These are phyloP conservation scores for Peronosclerospora sorghi DNA, from an alignment of 352 stramenopile genomes.

Conservation along the genomic window DNA sequence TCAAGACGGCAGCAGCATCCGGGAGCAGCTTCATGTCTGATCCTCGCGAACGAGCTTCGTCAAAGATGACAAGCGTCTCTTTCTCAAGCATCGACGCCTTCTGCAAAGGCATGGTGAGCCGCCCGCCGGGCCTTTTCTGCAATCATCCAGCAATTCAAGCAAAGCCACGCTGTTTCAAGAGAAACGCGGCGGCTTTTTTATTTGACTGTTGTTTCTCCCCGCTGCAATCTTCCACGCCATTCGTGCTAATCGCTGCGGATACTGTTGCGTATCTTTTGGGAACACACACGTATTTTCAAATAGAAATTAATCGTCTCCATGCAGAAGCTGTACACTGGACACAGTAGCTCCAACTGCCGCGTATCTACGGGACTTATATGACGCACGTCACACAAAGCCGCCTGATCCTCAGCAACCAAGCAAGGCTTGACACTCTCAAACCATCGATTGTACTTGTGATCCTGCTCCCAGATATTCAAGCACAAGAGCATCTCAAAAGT, in stretches of 20 bases:
- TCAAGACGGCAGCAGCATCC: no score
- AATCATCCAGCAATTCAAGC: slow-evolving; percentile 66
- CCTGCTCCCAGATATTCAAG: slow-evolving; percentile 53
- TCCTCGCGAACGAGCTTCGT: slow-evolving; percentile 72
- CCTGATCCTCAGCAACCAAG: slow-evolving; percentile 3
- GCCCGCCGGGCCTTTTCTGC: slow-evolving; percentile 40
- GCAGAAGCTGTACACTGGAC: slow-evolving; percentile 70
- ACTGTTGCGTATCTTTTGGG: no score
- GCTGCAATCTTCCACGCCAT: slow-evolving; percentile 78
- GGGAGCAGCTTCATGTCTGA: no score
- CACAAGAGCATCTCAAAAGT: slow-evolving; percentile 45
- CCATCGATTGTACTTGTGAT: slow-evolving; percentile 61
- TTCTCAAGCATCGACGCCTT: no score
- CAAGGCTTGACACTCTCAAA: no score
- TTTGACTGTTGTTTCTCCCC: slow-evolving; percentile 32
- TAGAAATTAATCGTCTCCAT: no score
- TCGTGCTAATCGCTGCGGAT: slow-evolving; percentile 44
- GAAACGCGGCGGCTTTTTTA: slow-evolving; percentile 34
- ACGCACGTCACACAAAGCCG: slow-evolving; percentile 36
- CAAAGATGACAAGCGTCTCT: no score
- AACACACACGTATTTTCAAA: no score
- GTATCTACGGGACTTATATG: slow-evolving; percentile 73
- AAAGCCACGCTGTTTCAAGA: slow-evolving; percentile 24
- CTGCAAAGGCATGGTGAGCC: slow-evolving; percentile 62
- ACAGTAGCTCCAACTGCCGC: no score